phyloP scores from a whole-genome alignment of 352 stramenopile genomes.

The Globisporangium recalcitrans region DNA sequence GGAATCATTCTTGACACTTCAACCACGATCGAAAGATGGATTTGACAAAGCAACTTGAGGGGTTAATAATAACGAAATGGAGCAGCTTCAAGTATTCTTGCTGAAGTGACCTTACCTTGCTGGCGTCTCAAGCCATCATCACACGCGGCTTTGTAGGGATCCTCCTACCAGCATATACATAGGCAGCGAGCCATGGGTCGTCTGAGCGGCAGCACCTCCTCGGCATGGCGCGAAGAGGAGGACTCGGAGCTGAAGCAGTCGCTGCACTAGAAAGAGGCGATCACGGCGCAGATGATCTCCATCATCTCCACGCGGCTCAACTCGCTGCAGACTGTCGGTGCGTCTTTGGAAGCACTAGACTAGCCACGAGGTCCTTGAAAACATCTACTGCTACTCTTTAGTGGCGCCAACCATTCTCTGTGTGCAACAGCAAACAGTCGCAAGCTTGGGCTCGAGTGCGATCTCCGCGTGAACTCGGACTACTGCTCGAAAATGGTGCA shows the following conservation, averaged over 20 bases:
- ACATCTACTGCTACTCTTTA: too few species aligned
- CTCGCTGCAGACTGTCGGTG: conserved; percentile 58
- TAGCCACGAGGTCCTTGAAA: not conserved
- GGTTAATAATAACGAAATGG: not conserved
- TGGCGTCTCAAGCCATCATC: not conserved
- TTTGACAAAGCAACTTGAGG: not conserved
- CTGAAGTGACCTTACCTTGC: not conserved
- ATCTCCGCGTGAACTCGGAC: conserved; percentile 63
- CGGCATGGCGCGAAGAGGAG: conserved; percentile 29
- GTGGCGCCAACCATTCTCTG: too few species aligned
- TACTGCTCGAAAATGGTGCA: conserved; percentile 62
- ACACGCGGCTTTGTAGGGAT: too few species aligned
- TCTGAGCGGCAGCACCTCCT: conserved; percentile 6
- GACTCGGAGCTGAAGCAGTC: conserved; percentile 46
- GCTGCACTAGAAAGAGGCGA: conserved; percentile 65
- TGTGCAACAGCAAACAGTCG: conserved; percentile 43
- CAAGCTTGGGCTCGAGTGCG: conserved; percentile 68
- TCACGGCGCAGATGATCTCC: conserved; percentile 78
- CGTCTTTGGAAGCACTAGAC: not conserved
- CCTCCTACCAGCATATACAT: too few species aligned
- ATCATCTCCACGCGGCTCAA: conserved; percentile 67
- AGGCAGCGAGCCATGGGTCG: conserved; percentile 16
- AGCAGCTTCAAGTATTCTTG: not conserved
- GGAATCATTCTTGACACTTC: not conserved
- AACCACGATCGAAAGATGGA: not conserved